These are phyloP conservation scores for Postia placenta DNA, from an alignment of 768 basidiomycete genomes.

Conservation along the genomic window DNA sequence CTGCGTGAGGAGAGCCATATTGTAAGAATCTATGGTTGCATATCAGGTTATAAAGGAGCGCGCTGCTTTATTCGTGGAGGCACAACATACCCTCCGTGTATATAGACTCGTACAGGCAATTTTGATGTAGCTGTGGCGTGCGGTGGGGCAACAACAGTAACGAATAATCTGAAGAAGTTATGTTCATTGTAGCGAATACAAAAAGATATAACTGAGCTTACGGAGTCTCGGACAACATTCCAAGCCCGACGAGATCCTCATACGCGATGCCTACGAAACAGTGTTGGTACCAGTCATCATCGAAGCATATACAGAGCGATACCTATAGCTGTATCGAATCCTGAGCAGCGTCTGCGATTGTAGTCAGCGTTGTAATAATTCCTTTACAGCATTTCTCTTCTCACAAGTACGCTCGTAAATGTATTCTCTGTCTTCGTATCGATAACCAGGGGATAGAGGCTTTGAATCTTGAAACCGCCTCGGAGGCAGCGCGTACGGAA, in stretches of 20 bases:
- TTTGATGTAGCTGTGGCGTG: conserved; percentile 31
- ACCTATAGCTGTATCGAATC: too few relatives aligned
- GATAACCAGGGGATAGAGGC: conserved; percentile 45
- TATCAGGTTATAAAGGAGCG: not conserved
- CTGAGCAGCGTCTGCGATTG: too few relatives aligned
- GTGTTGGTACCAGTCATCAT: conserved; percentile 31
- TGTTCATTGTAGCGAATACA: not conserved
- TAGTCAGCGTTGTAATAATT: too few relatives aligned
- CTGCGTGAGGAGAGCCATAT: conserved; percentile 66
- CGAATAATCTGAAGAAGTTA: conserved; percentile 40
- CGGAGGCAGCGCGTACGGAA: conserved; percentile 68
- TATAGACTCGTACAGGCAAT: conserved; percentile 68
- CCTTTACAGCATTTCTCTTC: too few relatives aligned
- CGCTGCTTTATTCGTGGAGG: not conserved
- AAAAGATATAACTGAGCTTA: conserved; percentile 20
- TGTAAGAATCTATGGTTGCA: conserved; percentile 78
- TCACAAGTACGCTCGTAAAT: conserved; percentile 51
- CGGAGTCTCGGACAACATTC: conserved; percentile 68
- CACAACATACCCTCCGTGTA: conserved; percentile 70
- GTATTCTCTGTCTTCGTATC: conserved; percentile 57
- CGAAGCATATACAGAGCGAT: too few relatives aligned
- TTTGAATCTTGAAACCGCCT: conserved; percentile 58
- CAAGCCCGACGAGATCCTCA: conserved; percentile 58
- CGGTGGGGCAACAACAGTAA: conserved; percentile 61
- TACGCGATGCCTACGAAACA: conserved; percentile 27